Evolutionary conservation across 2,329 filamentous ascomycete species (phyloP), one percentile per base, ranked within the genome.

Genomic region (Chrysosporium queenslandicum): DNA sequence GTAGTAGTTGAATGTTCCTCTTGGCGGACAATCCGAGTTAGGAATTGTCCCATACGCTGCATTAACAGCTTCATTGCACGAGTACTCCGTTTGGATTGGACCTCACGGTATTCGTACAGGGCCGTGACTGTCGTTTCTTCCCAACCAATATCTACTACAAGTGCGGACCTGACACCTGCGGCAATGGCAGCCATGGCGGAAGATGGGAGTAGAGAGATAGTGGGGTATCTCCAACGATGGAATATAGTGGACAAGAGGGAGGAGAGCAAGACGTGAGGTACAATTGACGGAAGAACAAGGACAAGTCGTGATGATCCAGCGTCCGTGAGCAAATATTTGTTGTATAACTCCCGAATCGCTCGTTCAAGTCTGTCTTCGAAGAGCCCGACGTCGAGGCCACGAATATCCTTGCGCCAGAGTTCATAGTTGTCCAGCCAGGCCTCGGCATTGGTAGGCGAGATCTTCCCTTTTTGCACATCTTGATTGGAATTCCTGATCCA

Each of bases 131-230:
- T 78, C 0, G 90, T 94, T 68, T 97, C 92, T 39, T 82, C 78
- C 92, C 92, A 98, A 40, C 91, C 92, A 55, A 98, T 77, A 63
- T 98, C 89, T 34, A 98, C 76, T 0, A 97, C 81, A 39, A 98
- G 68, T 0, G 85, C 88, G n/a, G 87, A 87, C 12, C 92, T 82
- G 37, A 94, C 73, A 0, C 92, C 92, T 4, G 90, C 89, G 6
- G 85, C 85, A 2, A 90, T 79, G 5, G 85, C 75, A 1, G 82
- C 76, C 68, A 92, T 83, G 18, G 88, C 78, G 0, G 91, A 81
- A 0, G 81, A 79, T 1, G 89, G 87, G 62, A 96, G 73, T 39
- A 98, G 75, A 2, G 87, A 90, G 57, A 97, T 78, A 20, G 80
- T 83, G 0, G 90, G 86, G 14, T 85, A 79, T 58, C 90, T 86